Evolutionary conservation across 2,329 filamentous ascomycete genomes (phyloP).

Genomic region (Fusarium solani-melongenae): DNA sequence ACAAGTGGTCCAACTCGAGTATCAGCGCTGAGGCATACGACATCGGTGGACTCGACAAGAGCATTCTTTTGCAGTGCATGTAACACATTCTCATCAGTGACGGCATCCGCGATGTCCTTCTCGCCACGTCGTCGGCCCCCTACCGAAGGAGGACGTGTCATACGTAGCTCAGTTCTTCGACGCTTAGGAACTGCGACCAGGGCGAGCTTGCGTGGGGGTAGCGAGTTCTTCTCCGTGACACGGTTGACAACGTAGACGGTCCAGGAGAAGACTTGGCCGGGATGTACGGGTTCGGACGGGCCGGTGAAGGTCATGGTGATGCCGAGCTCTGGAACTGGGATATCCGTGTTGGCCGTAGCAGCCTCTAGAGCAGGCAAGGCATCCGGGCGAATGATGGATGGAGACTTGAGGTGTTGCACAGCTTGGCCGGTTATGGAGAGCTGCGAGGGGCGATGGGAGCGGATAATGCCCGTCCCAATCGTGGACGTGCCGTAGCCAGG

Average conservation of each 20-base stretch:
- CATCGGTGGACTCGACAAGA: slow-evolving; percentile 70
- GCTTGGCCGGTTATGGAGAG: slow-evolving; percentile 69
- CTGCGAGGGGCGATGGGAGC: slow-evolving; percentile 71
- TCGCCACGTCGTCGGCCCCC: slow-evolving; percentile 49
- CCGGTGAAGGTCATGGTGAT: slow-evolving; percentile 81
- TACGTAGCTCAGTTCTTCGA: slow-evolving; percentile 66
- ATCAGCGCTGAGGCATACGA: slow-evolving; percentile 81
- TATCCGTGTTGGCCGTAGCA: slow-evolving; percentile 58
- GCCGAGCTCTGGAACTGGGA: slow-evolving; percentile 69
- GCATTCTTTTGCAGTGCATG: slow-evolving; percentile 77
- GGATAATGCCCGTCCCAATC: slow-evolving; percentile 66
- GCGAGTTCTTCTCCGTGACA: slow-evolving; percentile 58
- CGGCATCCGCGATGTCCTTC: slow-evolving; percentile 68
- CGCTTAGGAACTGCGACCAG: slow-evolving; percentile 75
- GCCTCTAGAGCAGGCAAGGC: slow-evolving; percentile 69
- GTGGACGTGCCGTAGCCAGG: slow-evolving; percentile 68
- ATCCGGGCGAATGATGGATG: slow-evolving; percentile 68
- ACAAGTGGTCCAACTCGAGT: slow-evolving; percentile 78
- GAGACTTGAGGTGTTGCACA: slow-evolving; percentile 66
- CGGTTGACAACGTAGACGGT: slow-evolving; percentile 82
- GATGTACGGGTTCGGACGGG: slow-evolving; percentile 65
- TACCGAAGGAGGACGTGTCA: slow-evolving; percentile 65
- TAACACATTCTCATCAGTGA: slow-evolving; percentile 77
- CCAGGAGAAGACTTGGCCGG: slow-evolving; percentile 78
- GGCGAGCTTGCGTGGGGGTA: slow-evolving; percentile 72